A percentile compares a stretch with the other conserved stretches of the same genome.
These are phyloP conservation scores for Colletotrichum liaoningense DNA, from an alignment of 2,329 filamentous ascomycete genomes.

Conservation along the genomic window DNA sequence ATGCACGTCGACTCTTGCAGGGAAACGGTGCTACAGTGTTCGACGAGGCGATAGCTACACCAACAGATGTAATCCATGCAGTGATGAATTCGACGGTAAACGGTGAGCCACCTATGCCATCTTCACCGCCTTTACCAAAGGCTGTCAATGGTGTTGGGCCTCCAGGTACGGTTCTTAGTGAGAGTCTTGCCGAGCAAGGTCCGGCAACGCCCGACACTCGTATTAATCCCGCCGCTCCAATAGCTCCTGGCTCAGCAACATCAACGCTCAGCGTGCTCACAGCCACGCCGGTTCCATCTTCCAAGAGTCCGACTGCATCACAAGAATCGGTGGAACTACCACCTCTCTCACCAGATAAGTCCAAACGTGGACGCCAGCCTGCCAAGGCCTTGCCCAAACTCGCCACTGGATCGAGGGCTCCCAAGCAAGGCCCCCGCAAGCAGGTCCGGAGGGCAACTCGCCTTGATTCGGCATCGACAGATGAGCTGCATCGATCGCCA, in stretches of 20 bases:
- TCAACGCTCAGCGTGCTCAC: conserved; percentile 55
- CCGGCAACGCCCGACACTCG: neutral
- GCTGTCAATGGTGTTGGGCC: neutral
- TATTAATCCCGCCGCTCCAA: neutral
- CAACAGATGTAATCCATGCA: neutral
- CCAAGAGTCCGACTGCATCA: conserved; percentile 49
- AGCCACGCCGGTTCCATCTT: conserved; percentile 51
- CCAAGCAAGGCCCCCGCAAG: conserved; percentile 37
- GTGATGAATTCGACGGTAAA: neutral
- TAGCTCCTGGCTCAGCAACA: conserved; percentile 42
- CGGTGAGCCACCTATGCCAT: conserved; percentile 12
- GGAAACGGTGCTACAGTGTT: too few relatives aligned
- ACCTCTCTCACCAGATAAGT: conserved; percentile 17
- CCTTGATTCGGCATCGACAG: conserved; percentile 57
- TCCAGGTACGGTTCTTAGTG: neutral
- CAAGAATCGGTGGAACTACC: conserved; percentile 43
- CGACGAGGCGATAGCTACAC: neutral
- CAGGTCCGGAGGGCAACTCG: conserved; percentile 38
- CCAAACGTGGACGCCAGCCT: conserved; percentile 18
- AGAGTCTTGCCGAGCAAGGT: neutral
- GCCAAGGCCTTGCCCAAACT: neutral
- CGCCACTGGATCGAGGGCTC: neutral
- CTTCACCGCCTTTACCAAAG: conserved; percentile 24
- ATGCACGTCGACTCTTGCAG: too few relatives aligned
- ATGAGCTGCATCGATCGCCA: conserved; percentile 59